Base-by-base conservation (phyloP, 768 basidiomycete genomes). In the Termitomyces sp. region DNA sequence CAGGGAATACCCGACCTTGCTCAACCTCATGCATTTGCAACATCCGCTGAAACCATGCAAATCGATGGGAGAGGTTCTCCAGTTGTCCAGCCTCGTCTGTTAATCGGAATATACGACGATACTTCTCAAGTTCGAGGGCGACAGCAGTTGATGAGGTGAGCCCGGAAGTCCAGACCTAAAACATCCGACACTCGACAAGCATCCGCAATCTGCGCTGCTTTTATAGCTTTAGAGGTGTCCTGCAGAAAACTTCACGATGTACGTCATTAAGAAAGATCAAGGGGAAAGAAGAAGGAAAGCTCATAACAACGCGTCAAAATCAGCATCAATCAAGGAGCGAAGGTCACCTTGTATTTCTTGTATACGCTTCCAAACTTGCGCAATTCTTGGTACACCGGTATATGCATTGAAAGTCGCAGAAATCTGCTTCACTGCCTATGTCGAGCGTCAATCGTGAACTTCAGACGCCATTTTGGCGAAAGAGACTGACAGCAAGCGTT, bases 51-150 rank as follows among this genome's bases (percentile, higher is more conserved):
- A 98, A 98, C 94, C 95, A 99, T 4, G 94, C 92, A 62, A 93
- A 98, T 41, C 97, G 82, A 15, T 96, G 77, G 0, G 92, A 84
- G 6, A 97, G 78, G 60, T 99, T 99, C 72, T 99, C 97, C 45
- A 99, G 77, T 63, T 97, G 93, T 3, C 96, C 97, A 1, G 97
- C 93, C 70, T 98, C 97, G 59, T 97, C 94, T 5, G 85, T 86
- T 7, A 89, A 83, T 47, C 90, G 84, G 73, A 99, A 98, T 66
- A 99, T 95, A 21, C 94, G 87, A 11, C 94, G 86, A 67, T 98
- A 99, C 67, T 98, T 97, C 66, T 93, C 92, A 24, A 99, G 78
- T 62, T 97, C 92, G 15, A 95, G 78, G 10, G 88, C 83, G 21
- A 92, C 85, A 97, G 51, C 93, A 87, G 51, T 95, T 91, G 12